Conservation (phyloP, 2,329 filamentous ascomycete genomes). For the Clonostachys solani region DNA sequence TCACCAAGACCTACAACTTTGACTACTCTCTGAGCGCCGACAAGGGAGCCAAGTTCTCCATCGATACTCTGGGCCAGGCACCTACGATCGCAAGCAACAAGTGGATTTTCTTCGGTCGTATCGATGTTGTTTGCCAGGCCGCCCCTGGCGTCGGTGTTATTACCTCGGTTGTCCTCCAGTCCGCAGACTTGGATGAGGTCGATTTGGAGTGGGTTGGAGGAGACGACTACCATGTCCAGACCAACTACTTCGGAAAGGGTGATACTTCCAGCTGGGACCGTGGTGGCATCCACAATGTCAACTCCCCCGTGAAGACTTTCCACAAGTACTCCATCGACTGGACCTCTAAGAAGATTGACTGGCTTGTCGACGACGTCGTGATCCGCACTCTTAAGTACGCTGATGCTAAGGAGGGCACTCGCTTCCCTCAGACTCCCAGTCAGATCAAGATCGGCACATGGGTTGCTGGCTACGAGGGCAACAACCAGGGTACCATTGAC, state of each 20-base stretch:
- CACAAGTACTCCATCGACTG: neutral
- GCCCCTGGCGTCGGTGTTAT: conserved; percentile 81
- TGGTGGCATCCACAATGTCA: neutral
- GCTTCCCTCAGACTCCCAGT: neutral
- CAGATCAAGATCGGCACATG: neutral
- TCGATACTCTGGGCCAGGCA: conserved; percentile 59
- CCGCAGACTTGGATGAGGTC: conserved; percentile 80
- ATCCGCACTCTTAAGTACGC: neutral
- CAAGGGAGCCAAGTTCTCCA: conserved; percentile 57
- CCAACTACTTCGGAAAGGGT: conserved; percentile 43
- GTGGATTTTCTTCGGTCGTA: conserved; percentile 95
- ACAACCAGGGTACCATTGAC: too few species aligned
- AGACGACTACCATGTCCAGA: conserved; percentile 70
- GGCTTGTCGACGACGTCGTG: neutral
- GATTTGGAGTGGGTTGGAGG: conserved; percentile 95
- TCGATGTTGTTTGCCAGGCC: conserved; percentile 75
- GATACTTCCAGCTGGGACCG: neutral
- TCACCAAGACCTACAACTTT: conserved; percentile 45
- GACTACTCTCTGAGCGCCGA: conserved; percentile 12
- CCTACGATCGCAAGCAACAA: conserved; percentile 73
- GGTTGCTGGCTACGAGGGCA: neutral
- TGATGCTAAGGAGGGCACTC: neutral
- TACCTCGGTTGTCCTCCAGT: conserved; percentile 84
- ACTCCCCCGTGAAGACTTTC: neutral
- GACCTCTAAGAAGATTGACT: neutral